Conservation (phyloP, 768 basidiomycete species). For the Sporobolomyces roseus region DNA sequence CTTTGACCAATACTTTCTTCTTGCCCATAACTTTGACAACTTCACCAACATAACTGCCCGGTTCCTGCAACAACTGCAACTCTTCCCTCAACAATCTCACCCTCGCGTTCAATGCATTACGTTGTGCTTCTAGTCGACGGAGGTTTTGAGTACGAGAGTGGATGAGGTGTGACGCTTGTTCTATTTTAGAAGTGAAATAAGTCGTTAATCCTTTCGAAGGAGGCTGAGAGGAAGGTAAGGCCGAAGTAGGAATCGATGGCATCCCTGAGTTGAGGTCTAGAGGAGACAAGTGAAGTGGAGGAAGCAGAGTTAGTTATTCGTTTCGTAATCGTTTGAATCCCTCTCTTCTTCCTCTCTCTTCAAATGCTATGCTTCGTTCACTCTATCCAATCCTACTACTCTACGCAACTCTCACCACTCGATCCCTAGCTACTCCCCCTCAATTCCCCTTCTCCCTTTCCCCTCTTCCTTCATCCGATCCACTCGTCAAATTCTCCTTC, state of each 20-base stretch:
- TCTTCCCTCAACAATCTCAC: conserved; percentile 84
- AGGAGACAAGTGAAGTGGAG: neutral
- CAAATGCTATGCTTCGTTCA: no score
- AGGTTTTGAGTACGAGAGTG: conserved; percentile 96
- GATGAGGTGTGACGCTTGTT: conserved; percentile 83
- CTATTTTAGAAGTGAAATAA: conserved; percentile 95
- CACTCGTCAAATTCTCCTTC: conserved; percentile 1
- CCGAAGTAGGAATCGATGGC: conserved; percentile 23
- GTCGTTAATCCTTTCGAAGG: conserved; percentile 48
- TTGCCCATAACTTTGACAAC: conserved; percentile 98
- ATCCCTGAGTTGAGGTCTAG: conserved; percentile 10
- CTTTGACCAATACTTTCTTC: conserved; percentile 96
- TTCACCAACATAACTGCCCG: conserved; percentile 96
- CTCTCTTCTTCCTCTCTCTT: no score
- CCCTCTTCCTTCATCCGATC: neutral
- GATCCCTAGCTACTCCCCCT: neutral
- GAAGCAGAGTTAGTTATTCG: no score
- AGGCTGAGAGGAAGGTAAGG: neutral
- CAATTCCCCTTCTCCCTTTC: neutral
- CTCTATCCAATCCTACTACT: no score
- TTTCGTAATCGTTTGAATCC: no score
- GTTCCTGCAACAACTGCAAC: conserved; percentile 85
- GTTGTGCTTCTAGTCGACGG: conserved; percentile 87
- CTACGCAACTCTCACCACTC: no score
- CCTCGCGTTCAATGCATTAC: conserved; percentile 93